Evolutionary conservation across 495 filamentous ascomycete species (phyloP).

Genomic region (Hypoxylon rickii): DNA sequence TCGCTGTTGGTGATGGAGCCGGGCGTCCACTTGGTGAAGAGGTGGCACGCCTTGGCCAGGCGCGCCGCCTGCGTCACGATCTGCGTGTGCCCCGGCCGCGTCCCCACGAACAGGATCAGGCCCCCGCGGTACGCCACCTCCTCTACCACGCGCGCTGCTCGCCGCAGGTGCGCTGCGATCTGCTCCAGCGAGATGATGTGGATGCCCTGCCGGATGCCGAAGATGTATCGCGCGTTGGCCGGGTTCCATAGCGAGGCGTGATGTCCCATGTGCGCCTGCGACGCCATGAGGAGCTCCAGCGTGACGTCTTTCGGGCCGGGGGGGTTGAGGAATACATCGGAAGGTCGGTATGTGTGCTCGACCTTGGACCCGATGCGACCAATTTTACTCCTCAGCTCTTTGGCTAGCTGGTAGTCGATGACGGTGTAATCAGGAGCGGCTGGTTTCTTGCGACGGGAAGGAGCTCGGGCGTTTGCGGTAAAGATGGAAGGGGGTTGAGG

Average conservation of each 20-base stretch:
- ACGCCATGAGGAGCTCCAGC: conserved; percentile 89
- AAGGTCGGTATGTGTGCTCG: conserved; percentile 66
- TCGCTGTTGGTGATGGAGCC: conserved; percentile 92
- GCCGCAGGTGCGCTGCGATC: conserved; percentile 84
- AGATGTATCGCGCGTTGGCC: conserved; percentile 91
- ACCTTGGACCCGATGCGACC: conserved; percentile 59
- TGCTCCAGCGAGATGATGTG: conserved; percentile 92
- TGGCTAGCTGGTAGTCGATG: conserved; percentile 30
- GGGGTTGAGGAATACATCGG: conserved; percentile 68
- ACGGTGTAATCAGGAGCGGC: conserved; percentile 39
- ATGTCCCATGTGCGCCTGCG: conserved; percentile 90
- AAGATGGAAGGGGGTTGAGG: conserved; percentile 32
- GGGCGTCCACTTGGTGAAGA: conserved; percentile 93
- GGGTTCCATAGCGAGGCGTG: conserved; percentile 94
- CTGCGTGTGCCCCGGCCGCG: conserved; percentile 74
- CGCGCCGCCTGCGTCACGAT: conserved; percentile 80
- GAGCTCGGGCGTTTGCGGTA: conserved; percentile 19
- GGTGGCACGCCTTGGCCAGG: conserved; percentile 77
- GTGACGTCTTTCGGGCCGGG: conserved; percentile 78
- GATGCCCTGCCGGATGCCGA: conserved; percentile 83
- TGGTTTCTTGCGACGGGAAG: conserved; percentile 29
- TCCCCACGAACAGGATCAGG: conserved; percentile 89
- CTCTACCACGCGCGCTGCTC: conserved; percentile 85
- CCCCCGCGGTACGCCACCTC: conserved; percentile 84
- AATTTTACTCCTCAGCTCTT: conserved; percentile 35